A percentile compares a stretch with the other conserved stretches of the same genome.
Evolutionary conservation across 495 filamentous ascomycete genomes (phyloP).

Genomic region (Tuber aestivum): DNA sequence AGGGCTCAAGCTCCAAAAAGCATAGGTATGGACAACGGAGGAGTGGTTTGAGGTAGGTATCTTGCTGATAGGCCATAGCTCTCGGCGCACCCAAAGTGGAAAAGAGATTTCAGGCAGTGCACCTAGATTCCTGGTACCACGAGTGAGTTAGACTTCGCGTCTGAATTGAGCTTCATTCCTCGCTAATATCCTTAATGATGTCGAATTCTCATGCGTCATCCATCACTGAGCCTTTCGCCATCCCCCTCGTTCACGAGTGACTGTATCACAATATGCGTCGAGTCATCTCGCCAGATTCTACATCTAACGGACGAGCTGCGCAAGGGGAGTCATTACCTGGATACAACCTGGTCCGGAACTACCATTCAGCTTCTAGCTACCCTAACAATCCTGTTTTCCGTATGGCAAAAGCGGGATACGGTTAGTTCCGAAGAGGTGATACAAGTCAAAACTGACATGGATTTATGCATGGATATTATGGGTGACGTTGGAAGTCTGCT

Average conservation of each 20-base stretch:
- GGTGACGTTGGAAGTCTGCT: slow-evolving; percentile 58
- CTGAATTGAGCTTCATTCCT: not conserved
- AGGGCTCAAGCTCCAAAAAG: slow-evolving; percentile 52
- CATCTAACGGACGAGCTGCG: slow-evolving; percentile 54
- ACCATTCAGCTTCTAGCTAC: slow-evolving; percentile 68
- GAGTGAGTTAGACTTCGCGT: slow-evolving; percentile 45
- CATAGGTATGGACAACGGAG: slow-evolving; percentile 18
- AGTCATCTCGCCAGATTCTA: slow-evolving; percentile 59
- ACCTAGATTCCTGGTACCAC: slow-evolving; percentile 47
- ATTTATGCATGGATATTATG: slow-evolving; percentile 61
- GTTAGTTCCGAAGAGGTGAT: slow-evolving; percentile 52
- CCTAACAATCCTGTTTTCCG: slow-evolving; percentile 63
- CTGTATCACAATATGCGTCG: slow-evolving; percentile 63
- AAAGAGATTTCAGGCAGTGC: slow-evolving; percentile 48
- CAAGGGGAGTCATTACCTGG: slow-evolving; percentile 59
- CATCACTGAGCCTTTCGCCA: slow-evolving; percentile 59
- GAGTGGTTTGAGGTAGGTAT: slow-evolving; percentile 36
- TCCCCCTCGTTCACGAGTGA: slow-evolving; percentile 56
- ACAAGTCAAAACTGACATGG: slow-evolving; percentile 60
- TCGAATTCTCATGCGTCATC: slow-evolving; percentile 59
- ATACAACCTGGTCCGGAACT: slow-evolving; percentile 72
- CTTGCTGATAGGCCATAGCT: slow-evolving; percentile 44
- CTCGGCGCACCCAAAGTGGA: slow-evolving; percentile 50
- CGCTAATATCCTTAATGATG: slow-evolving; percentile 22
- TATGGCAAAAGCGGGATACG: slow-evolving; percentile 60